Base-by-base conservation (phyloP, 108 stramenopile species). In the Cyclostephanos tholiformis region DNA sequence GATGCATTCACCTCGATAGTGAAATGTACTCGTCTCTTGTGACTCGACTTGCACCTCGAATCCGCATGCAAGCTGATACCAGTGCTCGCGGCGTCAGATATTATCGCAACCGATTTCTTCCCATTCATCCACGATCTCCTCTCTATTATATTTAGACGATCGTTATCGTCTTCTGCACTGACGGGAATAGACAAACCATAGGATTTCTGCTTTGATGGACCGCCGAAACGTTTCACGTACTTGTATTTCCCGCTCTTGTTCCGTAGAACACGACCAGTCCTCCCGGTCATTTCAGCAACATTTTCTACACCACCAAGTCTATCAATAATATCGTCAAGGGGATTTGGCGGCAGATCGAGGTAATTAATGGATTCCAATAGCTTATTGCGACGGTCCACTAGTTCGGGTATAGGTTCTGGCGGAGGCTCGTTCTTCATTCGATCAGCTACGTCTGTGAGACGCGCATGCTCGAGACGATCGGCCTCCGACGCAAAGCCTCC, bases 281-380 rank as follows among this genome's bases (percentile, higher is more conserved):
- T 73, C n/a, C 93, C 93, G 2, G 93, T 96, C 89, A 96, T 86
- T 74, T 96, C 95, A n/a, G 91, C 91, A 2, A 88, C 88, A 10
- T 65, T 72, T 1, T 79, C 74, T 3, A 74, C 55, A 19, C 91
- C 94, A 4, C 90, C 93, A 12, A 95, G 79, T 46, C 82, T 44
- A 77, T 93, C 82, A 46, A 95, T 72, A 48, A 93, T 65, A 20
- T 86, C 82, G 65, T 93, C 91, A 13, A 93, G 76, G 12, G 91
- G 89, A 53, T 87, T 87, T 32, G 83, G 74, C 22, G 94, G 94
- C 14, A 93, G 56, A 12, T 66, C 67, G 8, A 89, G 53, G 16
- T 59, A n/a, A 51, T 36, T 44, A 41, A 87, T 63, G 17, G 35
- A 49, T 0, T 77, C 78, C 32, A 86, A 17, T 12, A 87, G 38